Conservation (phyloP, 1,284 basidiomycete genomes). For the Melampsora americana region DNA sequence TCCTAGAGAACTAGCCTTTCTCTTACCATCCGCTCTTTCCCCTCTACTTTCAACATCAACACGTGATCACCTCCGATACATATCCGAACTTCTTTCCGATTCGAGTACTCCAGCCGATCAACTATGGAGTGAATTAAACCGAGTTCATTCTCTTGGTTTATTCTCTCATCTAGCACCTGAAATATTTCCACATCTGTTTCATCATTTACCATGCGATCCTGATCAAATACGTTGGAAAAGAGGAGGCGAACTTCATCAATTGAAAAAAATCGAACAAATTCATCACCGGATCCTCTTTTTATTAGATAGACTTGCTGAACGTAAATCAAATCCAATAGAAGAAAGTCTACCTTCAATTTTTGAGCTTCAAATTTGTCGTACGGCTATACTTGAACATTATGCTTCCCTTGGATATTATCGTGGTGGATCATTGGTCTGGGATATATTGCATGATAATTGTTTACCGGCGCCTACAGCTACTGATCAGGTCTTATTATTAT, state of each 20-base stretch:
- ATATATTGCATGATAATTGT: conserved; percentile 4
- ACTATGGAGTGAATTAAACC: not conserved
- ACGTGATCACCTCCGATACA: not conserved
- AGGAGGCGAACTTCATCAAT: not conserved
- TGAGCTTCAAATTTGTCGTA: conserved; percentile 5
- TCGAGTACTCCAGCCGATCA: not conserved
- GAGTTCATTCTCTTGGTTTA: conserved; percentile 4
- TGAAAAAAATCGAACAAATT: conserved; percentile 6
- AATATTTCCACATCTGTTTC: not conserved
- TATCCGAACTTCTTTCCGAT: conserved; percentile 2
- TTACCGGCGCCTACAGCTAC: not conserved
- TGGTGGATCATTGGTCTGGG: conserved; percentile 35
- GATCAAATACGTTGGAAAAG: not conserved
- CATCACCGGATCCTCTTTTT: conserved; percentile 38
- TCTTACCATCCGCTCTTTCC: not conserved
- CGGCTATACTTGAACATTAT: conserved; percentile 20
- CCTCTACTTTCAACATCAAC: not conserved
- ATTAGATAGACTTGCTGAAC: conserved; percentile 41
- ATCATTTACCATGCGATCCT: not conserved
- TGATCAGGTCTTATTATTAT: conserved; percentile 34
- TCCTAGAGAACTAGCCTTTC: not conserved
- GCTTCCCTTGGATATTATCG: conserved; percentile 19
- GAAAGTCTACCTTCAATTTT: not conserved
- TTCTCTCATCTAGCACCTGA: not conserved
- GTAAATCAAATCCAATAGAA: not conserved